These are phyloP conservation scores for Candida broadrunensis DNA, from an alignment of 805 yeast species.

Conservation along the genomic window DNA sequence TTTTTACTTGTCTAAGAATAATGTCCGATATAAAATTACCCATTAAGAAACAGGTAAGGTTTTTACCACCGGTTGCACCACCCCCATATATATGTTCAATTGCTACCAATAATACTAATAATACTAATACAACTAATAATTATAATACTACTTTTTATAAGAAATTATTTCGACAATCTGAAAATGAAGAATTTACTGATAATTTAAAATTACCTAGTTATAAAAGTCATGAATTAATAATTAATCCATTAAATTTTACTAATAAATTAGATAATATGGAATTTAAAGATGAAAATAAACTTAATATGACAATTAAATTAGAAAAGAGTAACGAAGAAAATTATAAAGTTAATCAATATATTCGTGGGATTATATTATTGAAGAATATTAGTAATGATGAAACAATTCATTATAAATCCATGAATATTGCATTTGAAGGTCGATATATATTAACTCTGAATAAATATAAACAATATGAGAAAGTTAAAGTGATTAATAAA, in stretches of 20 bases:
- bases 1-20: too few relatives aligned
- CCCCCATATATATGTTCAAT: neutral
- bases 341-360: neutral
- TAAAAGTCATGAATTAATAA: neutral
- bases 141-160: too few relatives aligned
- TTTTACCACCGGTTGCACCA: neutral
- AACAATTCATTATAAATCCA: neutral
- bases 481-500: conserved; percentile 8
- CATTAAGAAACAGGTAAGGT: neutral
- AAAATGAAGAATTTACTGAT: too few relatives aligned
- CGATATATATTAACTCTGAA: neutral
- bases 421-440: neutral
- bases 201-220: neutral
- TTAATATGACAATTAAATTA: neutral
- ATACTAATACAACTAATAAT: neutral
- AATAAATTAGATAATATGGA: neutral
- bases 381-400: neutral
- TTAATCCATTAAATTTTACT: neutral
- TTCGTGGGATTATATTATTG: neutral
- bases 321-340: neutral
- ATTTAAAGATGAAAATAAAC: neutral
- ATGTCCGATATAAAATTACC: too few relatives aligned
- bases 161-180: too few relatives aligned
- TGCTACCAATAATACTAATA: neutral
- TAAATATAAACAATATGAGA: conserved; percentile 1